Evolutionary conservation across 2,329 filamentous ascomycete species (phyloP).

Genomic region (Lasiodiplodia gonubiensis): DNA sequence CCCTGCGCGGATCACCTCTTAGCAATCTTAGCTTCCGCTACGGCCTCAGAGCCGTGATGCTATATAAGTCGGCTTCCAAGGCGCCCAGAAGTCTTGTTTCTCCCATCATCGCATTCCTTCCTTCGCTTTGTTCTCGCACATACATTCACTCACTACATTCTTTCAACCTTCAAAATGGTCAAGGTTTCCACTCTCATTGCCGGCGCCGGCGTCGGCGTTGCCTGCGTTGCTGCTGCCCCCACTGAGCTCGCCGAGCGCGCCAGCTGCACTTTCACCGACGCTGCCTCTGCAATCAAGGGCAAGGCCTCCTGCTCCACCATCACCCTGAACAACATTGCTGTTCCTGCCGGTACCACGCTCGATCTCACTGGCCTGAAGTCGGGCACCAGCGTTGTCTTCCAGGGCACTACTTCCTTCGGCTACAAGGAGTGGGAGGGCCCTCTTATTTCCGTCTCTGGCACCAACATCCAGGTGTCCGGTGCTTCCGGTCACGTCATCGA

Average conservation of each 20-base stretch:
- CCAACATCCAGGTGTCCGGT: conserved; percentile 64
- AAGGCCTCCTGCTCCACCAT: conserved; percentile 62
- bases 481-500: conserved; percentile 61
- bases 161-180: conserved; percentile 20
- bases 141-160: conserved; percentile 6
- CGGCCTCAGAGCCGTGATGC: too few species aligned
- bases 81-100: not conserved
- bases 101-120: not conserved
- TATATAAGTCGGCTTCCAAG: not conserved
- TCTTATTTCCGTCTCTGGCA: conserved; percentile 65
- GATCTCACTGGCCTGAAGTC: conserved; percentile 60
- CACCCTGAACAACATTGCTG: conserved; percentile 58
- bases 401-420: conserved; percentile 70
- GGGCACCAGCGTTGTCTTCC: conserved; percentile 65
- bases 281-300: conserved; percentile 54
- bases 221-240: conserved; percentile 13
- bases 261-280: conserved; percentile 62
- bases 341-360: conserved; percentile 64
- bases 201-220: conserved; percentile 12
- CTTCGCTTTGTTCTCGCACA: not conserved
- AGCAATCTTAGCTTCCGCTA: not conserved
- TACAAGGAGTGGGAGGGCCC: conserved; percentile 71
- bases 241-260: conserved; percentile 21
- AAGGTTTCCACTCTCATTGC: conserved; percentile 15
- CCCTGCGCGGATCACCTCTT: not conserved